Conservation (phyloP, 495 filamentous ascomycete genomes). For the Hypoxylon crocopeplum region DNA sequence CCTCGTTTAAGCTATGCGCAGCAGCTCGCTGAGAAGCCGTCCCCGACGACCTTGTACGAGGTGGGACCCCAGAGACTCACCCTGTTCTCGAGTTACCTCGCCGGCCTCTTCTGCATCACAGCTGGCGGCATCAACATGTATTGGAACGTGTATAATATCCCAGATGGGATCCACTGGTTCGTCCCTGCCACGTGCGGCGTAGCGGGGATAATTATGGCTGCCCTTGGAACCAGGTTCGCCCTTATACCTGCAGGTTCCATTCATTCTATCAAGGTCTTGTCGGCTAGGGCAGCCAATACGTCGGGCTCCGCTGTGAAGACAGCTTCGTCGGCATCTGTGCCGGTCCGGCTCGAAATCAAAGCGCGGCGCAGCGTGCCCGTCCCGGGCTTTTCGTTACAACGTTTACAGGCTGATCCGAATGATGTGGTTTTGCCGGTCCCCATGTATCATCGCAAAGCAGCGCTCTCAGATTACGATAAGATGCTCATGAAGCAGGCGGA, state of each 20-base stretch:
- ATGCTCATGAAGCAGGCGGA: conserved; percentile 35
- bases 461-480: conserved; percentile 31
- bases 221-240: conserved; percentile 54
- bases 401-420: conserved; percentile 41
- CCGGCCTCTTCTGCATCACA: conserved; percentile 62
- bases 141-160: conserved; percentile 50
- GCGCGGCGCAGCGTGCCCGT: conserved; percentile 40
- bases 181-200: conserved; percentile 53
- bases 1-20: conserved; percentile 43
- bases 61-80: conserved; percentile 67
- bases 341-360: conserved; percentile 47
- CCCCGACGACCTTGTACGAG: conserved; percentile 63
- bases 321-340: neutral
- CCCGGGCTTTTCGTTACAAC: conserved; percentile 46
- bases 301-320: conserved; percentile 1
- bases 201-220: conserved; percentile 53
- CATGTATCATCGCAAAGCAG: conserved; percentile 42
- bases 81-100: conserved; percentile 61
- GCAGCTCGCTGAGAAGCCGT: conserved; percentile 49
- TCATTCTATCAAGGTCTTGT: conserved; percentile 49
- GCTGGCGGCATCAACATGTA: conserved; percentile 64
- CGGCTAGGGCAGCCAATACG: conserved; percentile 16
- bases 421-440: conserved; percentile 45
- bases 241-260: conserved; percentile 51
- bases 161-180: conserved; percentile 49